phyloP scores from a whole-genome alignment of 1,139 yeast genomes.

The Taphrina confusa region DNA sequence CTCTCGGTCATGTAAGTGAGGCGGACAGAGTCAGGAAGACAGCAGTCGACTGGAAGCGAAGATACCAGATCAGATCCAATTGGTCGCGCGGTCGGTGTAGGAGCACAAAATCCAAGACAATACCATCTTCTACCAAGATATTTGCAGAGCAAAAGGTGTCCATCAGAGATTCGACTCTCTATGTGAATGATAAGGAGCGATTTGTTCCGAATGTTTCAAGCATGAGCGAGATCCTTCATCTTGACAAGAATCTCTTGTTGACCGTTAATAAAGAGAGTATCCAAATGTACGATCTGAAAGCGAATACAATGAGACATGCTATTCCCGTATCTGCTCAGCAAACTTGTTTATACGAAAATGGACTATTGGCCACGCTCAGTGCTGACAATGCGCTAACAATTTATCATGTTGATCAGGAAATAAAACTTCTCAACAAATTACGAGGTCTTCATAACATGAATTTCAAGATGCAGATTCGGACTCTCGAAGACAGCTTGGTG shows the following conservation, averaged over 20 bases:
- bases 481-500: background rate
- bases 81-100: slow-evolving; percentile 22
- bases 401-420: background rate
- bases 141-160: background rate
- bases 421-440: background rate
- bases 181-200: background rate
- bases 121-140: background rate
- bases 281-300: background rate
- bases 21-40: slow-evolving; percentile 4
- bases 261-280: background rate
- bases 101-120: background rate
- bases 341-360: background rate
- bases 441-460: background rate
- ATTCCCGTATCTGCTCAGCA: background rate
- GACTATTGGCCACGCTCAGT: background rate
- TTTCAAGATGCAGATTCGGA: background rate
- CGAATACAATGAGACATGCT: background rate
- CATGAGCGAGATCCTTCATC: background rate
- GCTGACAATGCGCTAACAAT: background rate
- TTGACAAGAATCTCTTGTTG: background rate
- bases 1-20: slow-evolving; percentile 3
- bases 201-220: background rate
- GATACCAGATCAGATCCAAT: slow-evolving; percentile 21
- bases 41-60: slow-evolving; percentile 11
- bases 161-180: background rate